Base-by-base conservation (phyloP, 306 rosid genomes). In the Malus orientalis region DNA sequence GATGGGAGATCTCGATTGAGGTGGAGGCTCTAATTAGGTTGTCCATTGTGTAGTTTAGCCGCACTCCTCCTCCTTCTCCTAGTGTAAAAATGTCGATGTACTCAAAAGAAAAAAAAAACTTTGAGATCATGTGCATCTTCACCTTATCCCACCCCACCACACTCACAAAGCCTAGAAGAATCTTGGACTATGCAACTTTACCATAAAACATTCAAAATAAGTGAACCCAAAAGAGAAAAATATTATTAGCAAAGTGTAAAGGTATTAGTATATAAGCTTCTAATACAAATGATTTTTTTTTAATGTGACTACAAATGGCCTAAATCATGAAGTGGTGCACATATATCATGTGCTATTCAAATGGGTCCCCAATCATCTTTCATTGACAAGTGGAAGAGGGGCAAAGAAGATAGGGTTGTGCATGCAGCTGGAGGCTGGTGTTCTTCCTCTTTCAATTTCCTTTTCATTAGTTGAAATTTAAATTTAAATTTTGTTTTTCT, bases 271-370 rank as follows among this genome's bases (percentile, higher is more conserved):
- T 8, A 51, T 15, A 54, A 30, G 33, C 66, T 72, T 40, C 19
- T 18, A 49, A 64, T 53, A n/a, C 20, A 15, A 49, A 49, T 5
- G 3, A 15, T 1, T 49, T 15, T 4, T 4, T 49, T 49, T 49
- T 49, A 49, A 15, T 57, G 25, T 57, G 61, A 57, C 13, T 11
- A 51, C 61, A 40, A 76, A 75, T 82, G 85, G 76, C 81, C 77
- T 78, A 65, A 78, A 83, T 87, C 82, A 80, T 80, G 82, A 76
- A 79, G 33, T 75, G 81, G 47, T 78, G 70, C 74, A 82, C 75
- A 82, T 55, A 82, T 55, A 71, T 87, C 87, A 79, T 81, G 84
- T 78, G 73, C 76, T 69, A 53, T 59, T 55, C 27, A 36, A 33
- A 70, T 68, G 53, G 75, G 85, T 54, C 80, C 74, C 47, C 82